Evolutionary conservation across 306 rosid species (phyloP).

Genomic region (Purshia tridentata): DNA sequence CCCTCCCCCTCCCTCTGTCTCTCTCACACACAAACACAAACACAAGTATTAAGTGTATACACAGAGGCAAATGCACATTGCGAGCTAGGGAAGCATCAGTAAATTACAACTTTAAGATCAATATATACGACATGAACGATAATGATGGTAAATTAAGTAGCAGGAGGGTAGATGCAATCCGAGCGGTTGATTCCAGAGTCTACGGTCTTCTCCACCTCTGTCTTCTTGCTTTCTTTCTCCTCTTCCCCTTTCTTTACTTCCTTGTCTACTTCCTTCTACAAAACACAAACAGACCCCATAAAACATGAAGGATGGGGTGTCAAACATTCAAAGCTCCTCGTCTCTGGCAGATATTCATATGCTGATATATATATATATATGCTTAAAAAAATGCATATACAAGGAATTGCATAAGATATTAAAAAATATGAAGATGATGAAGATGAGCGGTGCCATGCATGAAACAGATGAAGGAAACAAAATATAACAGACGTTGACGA

Average conservation of each 20-base stretch:
- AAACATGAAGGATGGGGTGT: not conserved
- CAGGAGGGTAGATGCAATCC: conserved; percentile 1
- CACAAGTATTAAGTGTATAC: not conserved
- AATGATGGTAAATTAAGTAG: not conserved
- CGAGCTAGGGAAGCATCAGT: not conserved
- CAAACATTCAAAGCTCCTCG: not conserved
- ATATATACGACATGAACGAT: not conserved
- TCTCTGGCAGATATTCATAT: not conserved
- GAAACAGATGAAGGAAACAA: not conserved
- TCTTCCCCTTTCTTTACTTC: conserved; percentile 35
- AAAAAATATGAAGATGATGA: not conserved
- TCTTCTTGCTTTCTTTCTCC: conserved; percentile 37
- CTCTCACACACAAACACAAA: too few species aligned
- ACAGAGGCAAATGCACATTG: not conserved
- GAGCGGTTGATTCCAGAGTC: conserved; percentile 29
- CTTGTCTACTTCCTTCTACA: conserved; percentile 39
- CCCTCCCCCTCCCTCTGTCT: not conserved
- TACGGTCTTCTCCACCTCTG: conserved; percentile 38
- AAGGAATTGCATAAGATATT: too few species aligned
- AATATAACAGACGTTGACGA: conserved; percentile 17
- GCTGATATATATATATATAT: too few species aligned
- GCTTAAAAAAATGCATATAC: too few species aligned
- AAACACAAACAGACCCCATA: not conserved
- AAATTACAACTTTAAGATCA: not conserved
- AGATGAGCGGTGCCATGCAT: too few species aligned